Conservation (phyloP, 805 yeast genomes). For the Metschnikowia peoriensis region DNA sequence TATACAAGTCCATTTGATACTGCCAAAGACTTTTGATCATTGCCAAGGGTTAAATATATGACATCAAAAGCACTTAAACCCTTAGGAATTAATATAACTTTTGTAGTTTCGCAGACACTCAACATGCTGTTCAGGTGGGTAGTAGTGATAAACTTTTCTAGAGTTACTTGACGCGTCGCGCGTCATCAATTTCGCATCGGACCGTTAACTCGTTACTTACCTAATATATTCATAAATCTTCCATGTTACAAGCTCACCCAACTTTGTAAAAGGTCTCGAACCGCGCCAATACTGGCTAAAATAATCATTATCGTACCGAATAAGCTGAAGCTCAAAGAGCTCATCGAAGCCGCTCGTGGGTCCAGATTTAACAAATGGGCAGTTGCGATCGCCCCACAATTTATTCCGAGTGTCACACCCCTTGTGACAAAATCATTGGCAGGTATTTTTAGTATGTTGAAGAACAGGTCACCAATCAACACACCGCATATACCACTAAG, state of each 20-base stretch:
- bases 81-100: conserved; percentile 14
- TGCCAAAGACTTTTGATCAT: conserved; percentile 9
- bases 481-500: conserved; percentile 77
- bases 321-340: conserved; percentile 65
- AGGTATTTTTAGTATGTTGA: conserved; percentile 50
- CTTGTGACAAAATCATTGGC: conserved; percentile 68
- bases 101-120: conserved; percentile 8
- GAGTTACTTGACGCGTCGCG: not conserved
- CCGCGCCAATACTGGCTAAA: conserved; percentile 53
- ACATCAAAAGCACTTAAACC: conserved; percentile 3
- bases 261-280: conserved; percentile 38
- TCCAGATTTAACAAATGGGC: conserved; percentile 68
- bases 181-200: not conserved
- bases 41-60: conserved; percentile 1
- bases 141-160: not conserved
- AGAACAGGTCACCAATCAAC: conserved; percentile 54
- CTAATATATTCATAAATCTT: not conserved
- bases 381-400: conserved; percentile 82
- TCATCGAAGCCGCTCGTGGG: conserved; percentile 79
- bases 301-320: conserved; percentile 75
- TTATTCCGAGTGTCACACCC: conserved; percentile 74
- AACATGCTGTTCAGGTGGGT: not conserved
- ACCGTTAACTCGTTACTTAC: not conserved
- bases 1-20: conserved; percentile 5
- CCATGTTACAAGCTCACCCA: conserved; percentile 42